Conservation (phyloP, 169 alveolate species). For the Sarcocystis neurona region DNA sequence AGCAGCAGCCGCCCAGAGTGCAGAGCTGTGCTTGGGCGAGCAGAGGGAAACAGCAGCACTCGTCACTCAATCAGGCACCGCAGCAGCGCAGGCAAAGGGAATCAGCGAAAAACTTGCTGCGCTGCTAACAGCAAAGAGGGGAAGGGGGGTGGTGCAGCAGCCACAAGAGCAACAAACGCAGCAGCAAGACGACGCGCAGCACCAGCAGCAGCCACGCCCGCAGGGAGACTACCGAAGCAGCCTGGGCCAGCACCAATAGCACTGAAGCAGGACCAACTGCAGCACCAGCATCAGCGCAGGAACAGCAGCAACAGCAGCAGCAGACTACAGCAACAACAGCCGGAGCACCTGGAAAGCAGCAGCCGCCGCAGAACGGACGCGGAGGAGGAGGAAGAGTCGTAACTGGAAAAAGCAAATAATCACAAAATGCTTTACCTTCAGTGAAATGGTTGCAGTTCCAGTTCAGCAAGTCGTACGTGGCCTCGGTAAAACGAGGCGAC, state of each 20-base stretch:
- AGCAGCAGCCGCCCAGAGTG: no score
- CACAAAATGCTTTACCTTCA: neutral
- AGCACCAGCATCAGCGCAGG: neutral
- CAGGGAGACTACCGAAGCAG: neutral
- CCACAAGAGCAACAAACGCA: neutral
- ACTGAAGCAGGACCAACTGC: neutral
- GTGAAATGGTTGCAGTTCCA: slow-evolving; percentile 47
- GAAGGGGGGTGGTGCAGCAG: no score
- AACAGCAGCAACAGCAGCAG: neutral
- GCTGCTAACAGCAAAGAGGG: no score
- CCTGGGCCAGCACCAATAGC: neutral
- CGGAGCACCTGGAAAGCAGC: neutral
- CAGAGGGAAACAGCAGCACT: no score
- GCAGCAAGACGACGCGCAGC: neutral
- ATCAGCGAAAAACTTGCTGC: no score
- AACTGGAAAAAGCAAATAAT: no score
- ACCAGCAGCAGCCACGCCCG: neutral
- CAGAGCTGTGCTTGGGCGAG: no score
- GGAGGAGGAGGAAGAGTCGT: neutral
- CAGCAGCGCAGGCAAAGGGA: no score
- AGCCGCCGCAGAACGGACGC: neutral
- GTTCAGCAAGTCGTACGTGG: slow-evolving; percentile 40
- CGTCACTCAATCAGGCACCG: no score
- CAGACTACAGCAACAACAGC: neutral
- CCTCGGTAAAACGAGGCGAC: slow-evolving; percentile 16